Percentiles rank a stretch among this genome's conserved stretches.
These are phyloP conservation scores for Hypoxylon intermedium DNA, from an alignment of 495 filamentous ascomycete genomes.

Conservation along the genomic window DNA sequence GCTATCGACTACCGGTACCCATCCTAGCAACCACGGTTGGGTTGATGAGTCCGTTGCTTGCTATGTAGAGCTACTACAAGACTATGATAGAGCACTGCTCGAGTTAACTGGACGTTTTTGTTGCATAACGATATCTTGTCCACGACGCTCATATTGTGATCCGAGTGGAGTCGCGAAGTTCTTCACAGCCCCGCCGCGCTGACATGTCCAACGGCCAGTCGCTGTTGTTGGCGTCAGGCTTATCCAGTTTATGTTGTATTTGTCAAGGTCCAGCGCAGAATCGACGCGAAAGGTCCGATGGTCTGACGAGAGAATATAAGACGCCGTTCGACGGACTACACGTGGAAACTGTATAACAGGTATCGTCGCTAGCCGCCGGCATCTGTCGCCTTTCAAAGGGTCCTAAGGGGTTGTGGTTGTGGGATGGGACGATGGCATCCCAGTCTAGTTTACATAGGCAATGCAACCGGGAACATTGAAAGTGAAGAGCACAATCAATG, in stretches of 20 bases:
- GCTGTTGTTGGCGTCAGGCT: slow-evolving; percentile 18
- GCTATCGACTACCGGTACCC: slow-evolving; percentile 7
- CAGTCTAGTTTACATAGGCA: slow-evolving; percentile 12
- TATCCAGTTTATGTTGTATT: slow-evolving; percentile 21
- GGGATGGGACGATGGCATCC: slow-evolving; percentile 28
- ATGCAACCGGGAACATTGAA: slow-evolving; percentile 15
- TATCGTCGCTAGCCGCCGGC: slow-evolving; percentile 22
- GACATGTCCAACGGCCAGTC: slow-evolving; percentile 37
- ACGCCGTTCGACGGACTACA: slow-evolving; percentile 34
- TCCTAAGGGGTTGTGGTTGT: slow-evolving; percentile 2
- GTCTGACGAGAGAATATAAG: slow-evolving; percentile 31
- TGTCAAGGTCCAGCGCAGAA: slow-evolving; percentile 29
- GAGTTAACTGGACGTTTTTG: slow-evolving; percentile 24
- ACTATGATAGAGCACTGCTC: background rate
- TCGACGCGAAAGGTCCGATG: slow-evolving; percentile 32
- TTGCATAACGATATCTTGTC: slow-evolving; percentile 29
- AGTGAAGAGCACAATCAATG: slow-evolving; percentile 8
- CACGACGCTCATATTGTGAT: slow-evolving; percentile 20
- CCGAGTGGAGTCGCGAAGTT: slow-evolving; percentile 31
- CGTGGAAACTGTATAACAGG: slow-evolving; percentile 26
- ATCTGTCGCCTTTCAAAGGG: background rate
- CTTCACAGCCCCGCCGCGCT: slow-evolving; percentile 40
- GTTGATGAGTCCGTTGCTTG: slow-evolving; percentile 14
- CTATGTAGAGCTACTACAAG: slow-evolving; percentile 19
- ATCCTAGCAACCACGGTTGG: slow-evolving; percentile 20